Conservation (phyloP, 2,329 filamentous ascomycete species). For the Xylariaceae sp. region DNA sequence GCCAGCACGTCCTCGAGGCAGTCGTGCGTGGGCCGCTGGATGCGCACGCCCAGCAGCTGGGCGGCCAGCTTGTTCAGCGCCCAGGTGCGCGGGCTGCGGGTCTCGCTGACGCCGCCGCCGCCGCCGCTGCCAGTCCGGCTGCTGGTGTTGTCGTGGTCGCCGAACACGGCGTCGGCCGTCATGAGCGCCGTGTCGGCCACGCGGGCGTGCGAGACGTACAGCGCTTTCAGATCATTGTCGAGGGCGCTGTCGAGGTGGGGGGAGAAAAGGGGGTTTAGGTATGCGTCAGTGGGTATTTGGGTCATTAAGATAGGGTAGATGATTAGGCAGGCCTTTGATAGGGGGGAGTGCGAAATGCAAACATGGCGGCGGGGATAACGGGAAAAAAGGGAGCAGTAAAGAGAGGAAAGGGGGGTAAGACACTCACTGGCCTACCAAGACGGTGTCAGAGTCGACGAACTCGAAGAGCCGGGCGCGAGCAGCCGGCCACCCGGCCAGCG, state of each 20-base stretch:
- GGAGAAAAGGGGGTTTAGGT: too few species aligned
- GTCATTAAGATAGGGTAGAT: too few species aligned
- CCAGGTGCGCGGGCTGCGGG: conserved; percentile 18
- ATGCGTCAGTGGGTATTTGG: too few species aligned
- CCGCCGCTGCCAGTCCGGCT: conserved; percentile 1
- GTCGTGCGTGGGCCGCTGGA: conserved; percentile 36
- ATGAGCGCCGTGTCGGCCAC: conserved; percentile 39
- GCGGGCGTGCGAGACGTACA: conserved; percentile 33
- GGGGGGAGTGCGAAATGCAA: too few species aligned
- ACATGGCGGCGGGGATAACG: too few species aligned
- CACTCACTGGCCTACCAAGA: conserved; percentile 45
- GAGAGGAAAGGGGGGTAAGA: too few species aligned
- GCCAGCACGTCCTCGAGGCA: conserved; percentile 43
- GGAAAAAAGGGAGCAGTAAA: too few species aligned
- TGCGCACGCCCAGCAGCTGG: conserved; percentile 26
- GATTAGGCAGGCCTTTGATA: too few species aligned
- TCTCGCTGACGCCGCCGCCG: conserved; percentile 4
- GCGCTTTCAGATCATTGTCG: conserved; percentile 33
- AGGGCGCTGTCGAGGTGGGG: too few species aligned
- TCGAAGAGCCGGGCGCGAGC: conserved; percentile 35
- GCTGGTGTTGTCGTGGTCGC: conserved; percentile 4
- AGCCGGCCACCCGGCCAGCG: conserved; percentile 31
- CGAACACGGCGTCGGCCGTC: conserved; percentile 27
- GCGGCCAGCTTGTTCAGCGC: conserved; percentile 28
- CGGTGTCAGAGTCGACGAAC: conserved; percentile 33